Base-by-base conservation (phyloP, 495 filamentous ascomycete genomes). In the Tuber calosporum region DNA sequence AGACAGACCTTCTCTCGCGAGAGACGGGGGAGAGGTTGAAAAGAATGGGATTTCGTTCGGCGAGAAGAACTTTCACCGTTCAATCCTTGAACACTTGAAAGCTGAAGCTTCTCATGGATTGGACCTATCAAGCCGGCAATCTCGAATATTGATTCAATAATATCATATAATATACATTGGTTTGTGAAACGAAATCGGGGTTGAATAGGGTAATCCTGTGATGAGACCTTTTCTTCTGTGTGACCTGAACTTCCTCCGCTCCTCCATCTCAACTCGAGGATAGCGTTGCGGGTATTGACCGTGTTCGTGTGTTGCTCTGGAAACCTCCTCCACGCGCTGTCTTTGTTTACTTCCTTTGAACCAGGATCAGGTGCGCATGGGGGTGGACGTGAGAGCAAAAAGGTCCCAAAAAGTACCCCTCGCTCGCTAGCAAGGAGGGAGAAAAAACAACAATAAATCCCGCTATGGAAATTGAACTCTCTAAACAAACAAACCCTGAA, bases 301-400 rank as follows among this genome's bases (percentile, higher is more conserved):
- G 26, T 66, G 30, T 71, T 73, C 75, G 75, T 78, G 76, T 78
- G 76, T 78, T 78, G 76, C 76, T 78, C 74, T 78, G 76, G 76
- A 73, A 78, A 78, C 76, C 67, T 45, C 38, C 71, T 62, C 41
- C 76, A 77, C 76, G 76, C 76, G 76, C 76, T 37, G 69, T 19
- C 67, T n/a, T 68, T 78, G 76, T 78, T 78, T 75, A 75, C 69
- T 67, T 34, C 22, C 66, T 68, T 75, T 42, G 69, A 34, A 30
- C 53, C 74, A 68, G 48, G 73, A 71, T 78, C 76, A 78, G 76
- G 76, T 78, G 76, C 70, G 76, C 71, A 67, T 71, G 53, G 34
- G 53, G 48, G 26, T 15, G 11, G 53, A 62, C 53, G 26, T 62
- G 53, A 34, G 26, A 17, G 42, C 1, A 9, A 26, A 34, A 62